Evolutionary conservation across 1,284 basidiomycete species (phyloP).

Genomic region (Melampsora allii-populina): DNA sequence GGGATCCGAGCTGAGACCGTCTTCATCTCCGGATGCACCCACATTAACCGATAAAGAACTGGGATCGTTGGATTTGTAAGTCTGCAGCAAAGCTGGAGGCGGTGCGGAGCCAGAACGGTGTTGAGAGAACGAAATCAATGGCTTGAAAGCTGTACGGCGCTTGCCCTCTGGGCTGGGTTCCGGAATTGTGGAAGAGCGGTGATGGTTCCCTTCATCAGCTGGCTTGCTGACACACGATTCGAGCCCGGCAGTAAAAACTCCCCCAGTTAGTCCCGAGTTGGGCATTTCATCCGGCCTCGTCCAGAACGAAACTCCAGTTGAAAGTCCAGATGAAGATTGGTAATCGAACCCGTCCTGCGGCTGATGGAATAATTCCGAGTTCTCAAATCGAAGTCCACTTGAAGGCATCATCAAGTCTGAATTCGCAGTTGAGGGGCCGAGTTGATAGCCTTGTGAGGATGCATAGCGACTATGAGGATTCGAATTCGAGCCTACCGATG

Average conservation of each 20-base stretch:
- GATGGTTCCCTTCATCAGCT: neutral
- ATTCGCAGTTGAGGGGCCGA: neutral
- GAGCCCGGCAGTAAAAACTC: neutral
- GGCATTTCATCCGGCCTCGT: neutral
- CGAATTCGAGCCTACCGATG: neutral
- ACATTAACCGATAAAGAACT: neutral
- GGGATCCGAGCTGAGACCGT: neutral
- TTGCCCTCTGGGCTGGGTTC: neutral
- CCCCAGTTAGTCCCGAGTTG: neutral
- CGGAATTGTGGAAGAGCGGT: neutral
- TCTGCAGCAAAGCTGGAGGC: neutral
- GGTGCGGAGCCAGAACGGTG: neutral
- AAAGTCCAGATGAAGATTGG: neutral
- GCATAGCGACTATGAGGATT: neutral
- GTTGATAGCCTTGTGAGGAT: neutral
- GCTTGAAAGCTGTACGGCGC: neutral
- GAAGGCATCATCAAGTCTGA: neutral
- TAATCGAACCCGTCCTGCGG: slow-evolving; percentile 2
- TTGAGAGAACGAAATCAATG: neutral
- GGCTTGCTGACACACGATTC: neutral
- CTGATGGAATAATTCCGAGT: neutral
- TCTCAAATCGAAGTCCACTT: slow-evolving; percentile 1
- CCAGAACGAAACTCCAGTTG: neutral
- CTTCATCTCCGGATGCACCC: neutral
- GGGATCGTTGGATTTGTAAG: neutral